Evolutionary conservation across 2,329 filamentous ascomycete species (phyloP).

Genomic region (Erysiphe pulchra): DNA sequence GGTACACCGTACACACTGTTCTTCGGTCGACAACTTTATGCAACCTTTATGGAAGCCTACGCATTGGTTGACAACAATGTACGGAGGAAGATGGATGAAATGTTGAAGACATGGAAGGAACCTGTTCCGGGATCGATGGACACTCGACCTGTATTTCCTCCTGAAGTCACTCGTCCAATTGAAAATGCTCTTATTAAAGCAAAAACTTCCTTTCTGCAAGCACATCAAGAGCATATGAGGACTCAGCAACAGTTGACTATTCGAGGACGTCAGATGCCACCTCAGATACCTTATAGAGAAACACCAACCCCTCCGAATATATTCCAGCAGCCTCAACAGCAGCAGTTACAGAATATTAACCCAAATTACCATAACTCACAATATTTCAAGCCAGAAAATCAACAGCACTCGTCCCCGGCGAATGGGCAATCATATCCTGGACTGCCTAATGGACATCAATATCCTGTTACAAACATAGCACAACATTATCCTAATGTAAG

Average conservation of each 20-base stretch:
- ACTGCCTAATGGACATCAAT: conserved; percentile 2
- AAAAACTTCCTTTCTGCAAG: conserved; percentile 29
- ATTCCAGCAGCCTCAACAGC: conserved; percentile 12
- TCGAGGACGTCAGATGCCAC: conserved; percentile 22
- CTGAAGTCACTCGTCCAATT: conserved; percentile 68
- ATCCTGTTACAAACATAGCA: conserved; percentile 1
- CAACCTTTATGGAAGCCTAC: conserved; percentile 93
- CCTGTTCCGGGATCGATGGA: conserved; percentile 85
- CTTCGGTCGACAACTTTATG: conserved; percentile 72
- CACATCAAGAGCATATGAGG: conserved; percentile 27
- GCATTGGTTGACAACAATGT: conserved; percentile 62
- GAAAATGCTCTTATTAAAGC: conserved; percentile 86
- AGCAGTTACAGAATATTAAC: conserved; percentile 12
- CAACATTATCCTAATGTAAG: background rate
- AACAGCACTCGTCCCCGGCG: conserved; percentile 4
- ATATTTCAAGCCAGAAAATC: conserved; percentile 9
- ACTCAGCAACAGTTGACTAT: conserved; percentile 28
- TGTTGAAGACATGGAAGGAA: conserved; percentile 96
- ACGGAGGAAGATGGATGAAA: conserved; percentile 80
- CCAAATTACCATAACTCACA: conserved; percentile 13
- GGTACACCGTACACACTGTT: conserved; percentile 93
- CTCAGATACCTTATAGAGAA: conserved; percentile 36
- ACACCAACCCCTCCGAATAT: conserved; percentile 47
- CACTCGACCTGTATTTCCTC: conserved; percentile 71
- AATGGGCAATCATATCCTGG: conserved; percentile 1